Base-by-base conservation (phyloP, 306 rosid genomes). In the Pterocarpus macrocarpus region DNA sequence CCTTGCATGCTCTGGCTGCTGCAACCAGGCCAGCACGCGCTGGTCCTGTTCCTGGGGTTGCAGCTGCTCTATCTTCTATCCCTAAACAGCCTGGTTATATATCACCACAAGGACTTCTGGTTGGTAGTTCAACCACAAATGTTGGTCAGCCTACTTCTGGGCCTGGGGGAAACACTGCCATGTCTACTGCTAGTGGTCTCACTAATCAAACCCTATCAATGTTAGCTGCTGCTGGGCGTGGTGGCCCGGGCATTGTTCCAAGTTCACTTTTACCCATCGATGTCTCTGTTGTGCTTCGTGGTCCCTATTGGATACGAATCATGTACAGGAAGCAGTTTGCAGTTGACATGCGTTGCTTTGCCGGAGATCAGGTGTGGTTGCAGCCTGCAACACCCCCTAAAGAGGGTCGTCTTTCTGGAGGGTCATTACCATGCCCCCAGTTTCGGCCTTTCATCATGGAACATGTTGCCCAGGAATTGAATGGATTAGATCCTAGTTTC, bases 21-120 rank as follows among this genome's bases (percentile, higher is more conserved):
- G 99, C 99, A 80, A 96, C 99, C 58, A 94, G 97, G 63, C 99
- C 98, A 69, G 98, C 98, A 44, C 91, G 99, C 75, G 99, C 99
- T 64, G 94, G 97, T 83, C 97, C 99, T 77, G 87, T 90, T 81
- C 94, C 97, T 1, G 93, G 94, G 66, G 94, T 90, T 59, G 87
- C 92, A 30, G 89, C 92, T 56, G 87, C 97, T 15, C 83, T 89
- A 9, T 87, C 97, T 80, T 87, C 96, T 59, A 77, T 94, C 69
- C 97, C 98, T 52, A 96, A 90, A 82, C 97, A 90, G 68, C 79
- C 89, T 22, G 91, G 97, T 57, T 88, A 90, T 74, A 14, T 85
- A 76, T 81, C 97, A 83, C 80, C 97, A 13, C 98, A 87, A 58
- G 94, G 90, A 22, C 93, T 89, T 82, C 71, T 90, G 78, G 91